Conservation (phyloP, 352 stramenopile genomes). For the Thraustochytrium sp. region DNA sequence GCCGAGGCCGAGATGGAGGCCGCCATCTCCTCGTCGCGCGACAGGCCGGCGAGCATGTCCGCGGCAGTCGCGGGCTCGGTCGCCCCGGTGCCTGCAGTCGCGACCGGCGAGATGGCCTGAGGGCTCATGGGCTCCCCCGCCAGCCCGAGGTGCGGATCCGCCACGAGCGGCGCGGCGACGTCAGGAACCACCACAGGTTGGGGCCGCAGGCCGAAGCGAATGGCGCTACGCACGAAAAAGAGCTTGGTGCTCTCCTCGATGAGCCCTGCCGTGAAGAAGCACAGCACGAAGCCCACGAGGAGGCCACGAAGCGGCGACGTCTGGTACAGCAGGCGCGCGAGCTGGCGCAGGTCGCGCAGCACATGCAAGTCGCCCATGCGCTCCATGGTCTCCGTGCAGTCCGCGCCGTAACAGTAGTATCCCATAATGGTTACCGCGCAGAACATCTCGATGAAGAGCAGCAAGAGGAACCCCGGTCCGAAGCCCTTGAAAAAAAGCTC, state of each 20-base stretch:
- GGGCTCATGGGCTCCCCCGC: neutral
- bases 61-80: neutral
- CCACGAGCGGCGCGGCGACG: neutral
- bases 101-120: neutral
- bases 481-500: conserved; percentile 28
- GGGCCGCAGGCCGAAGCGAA: neutral
- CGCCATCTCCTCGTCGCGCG: neutral
- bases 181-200: neutral
- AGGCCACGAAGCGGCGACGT: conserved; percentile 8
- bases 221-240: conserved; percentile 26
- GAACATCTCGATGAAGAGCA: neutral
- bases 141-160: neutral
- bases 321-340: neutral
- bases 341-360: neutral
- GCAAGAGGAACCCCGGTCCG: conserved; percentile 4
- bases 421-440: neutral
- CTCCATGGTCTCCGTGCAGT: conserved; percentile 3
- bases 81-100: neutral
- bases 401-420: neutral
- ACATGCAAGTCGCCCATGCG: neutral
- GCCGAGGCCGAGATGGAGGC: no score
- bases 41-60: neutral
- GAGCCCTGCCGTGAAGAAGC: conserved; percentile 1
- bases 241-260: conserved; percentile 33
- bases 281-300: conserved; percentile 3